phyloP scores from a whole-genome alignment of 179 eudicot genomes.

The Silene noctiflora region DNA sequence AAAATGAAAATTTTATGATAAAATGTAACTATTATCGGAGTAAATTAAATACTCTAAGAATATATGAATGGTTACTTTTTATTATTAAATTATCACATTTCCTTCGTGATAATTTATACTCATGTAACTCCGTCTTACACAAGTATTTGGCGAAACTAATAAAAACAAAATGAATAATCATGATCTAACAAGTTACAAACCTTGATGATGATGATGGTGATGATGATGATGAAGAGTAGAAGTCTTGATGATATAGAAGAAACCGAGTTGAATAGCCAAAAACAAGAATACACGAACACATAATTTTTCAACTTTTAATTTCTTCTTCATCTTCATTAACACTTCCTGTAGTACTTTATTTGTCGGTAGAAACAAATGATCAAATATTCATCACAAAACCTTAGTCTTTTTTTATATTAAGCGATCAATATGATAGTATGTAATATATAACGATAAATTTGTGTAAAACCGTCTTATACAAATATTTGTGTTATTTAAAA shows the following conservation, averaged over 20 bases:
- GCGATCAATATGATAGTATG: background rate
- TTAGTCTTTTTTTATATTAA: no score
- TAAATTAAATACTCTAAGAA: no score
- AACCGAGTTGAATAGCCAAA: conserved; percentile 28
- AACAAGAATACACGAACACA: conserved; percentile 22
- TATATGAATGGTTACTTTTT: no score
- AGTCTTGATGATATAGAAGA: conserved; percentile 28
- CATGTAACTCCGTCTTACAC: no score
- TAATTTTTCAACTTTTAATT: conserved; percentile 23
- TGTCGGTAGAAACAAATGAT: conserved; percentile 17
- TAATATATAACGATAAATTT: no score
- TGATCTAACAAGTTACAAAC: no score
- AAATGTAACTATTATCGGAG: no score
- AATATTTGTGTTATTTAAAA: background rate
- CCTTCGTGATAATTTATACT: no score
- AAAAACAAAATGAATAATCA: no score
- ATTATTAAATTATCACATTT: no score
- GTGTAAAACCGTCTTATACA: background rate
- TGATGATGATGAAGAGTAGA: conserved; percentile 17
- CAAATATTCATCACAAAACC: background rate
- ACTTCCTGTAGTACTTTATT: background rate
- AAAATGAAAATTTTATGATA: no score
- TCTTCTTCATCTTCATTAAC: conserved; percentile 22
- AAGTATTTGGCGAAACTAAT: no score
- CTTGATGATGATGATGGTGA: conserved; percentile 19